A percentile compares a stretch with the other conserved stretches of the same genome.
These are phyloP conservation scores for Ceratobasidium sp. DNA, from an alignment of 1,284 basidiomycete genomes.

Conservation along the genomic window DNA sequence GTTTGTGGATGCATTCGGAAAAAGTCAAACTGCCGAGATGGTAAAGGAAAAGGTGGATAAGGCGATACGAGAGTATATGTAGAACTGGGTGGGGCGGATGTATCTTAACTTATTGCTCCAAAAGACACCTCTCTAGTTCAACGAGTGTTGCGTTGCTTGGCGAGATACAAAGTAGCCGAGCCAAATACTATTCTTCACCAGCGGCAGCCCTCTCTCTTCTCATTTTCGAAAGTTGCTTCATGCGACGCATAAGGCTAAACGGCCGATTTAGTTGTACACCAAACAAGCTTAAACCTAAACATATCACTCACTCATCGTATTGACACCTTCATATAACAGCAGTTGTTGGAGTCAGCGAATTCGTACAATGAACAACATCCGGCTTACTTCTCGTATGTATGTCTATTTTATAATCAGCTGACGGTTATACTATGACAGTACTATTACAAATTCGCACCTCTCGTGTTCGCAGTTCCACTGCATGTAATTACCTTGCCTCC, in stretches of 20 bases:
- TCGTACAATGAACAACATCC: slow-evolving; percentile 22
- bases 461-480: slow-evolving; percentile 90
- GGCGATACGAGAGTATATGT: slow-evolving; percentile 61
- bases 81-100: neutral
- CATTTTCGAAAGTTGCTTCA: slow-evolving; percentile 82
- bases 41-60: slow-evolving; percentile 69
- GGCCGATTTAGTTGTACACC: slow-evolving; percentile 27
- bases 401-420: slow-evolving; percentile 54
- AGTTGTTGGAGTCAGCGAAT: slow-evolving; percentile 31
- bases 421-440: neutral
- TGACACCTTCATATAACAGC: slow-evolving; percentile 73
- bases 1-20: slow-evolving; percentile 99
- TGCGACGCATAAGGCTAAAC: slow-evolving; percentile 82
- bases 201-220: slow-evolving; percentile 67
- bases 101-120: slow-evolving; percentile 31
- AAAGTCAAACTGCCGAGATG: slow-evolving; percentile 79
- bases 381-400: slow-evolving; percentile 80
- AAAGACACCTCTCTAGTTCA: slow-evolving; percentile 29
- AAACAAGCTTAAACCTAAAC: slow-evolving; percentile 4
- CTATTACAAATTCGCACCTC: slow-evolving; percentile 58
- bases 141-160: neutral
- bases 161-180: neutral
- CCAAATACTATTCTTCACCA: slow-evolving; percentile 63
- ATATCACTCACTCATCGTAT: slow-evolving; percentile 84
- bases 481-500: slow-evolving; percentile 77